Evolutionary conservation across 371 early-diverging fungal species (phyloP), one percentile per base, ranked within the genome.

Genomic region (Hamiltosporidium magnivora): DNA sequence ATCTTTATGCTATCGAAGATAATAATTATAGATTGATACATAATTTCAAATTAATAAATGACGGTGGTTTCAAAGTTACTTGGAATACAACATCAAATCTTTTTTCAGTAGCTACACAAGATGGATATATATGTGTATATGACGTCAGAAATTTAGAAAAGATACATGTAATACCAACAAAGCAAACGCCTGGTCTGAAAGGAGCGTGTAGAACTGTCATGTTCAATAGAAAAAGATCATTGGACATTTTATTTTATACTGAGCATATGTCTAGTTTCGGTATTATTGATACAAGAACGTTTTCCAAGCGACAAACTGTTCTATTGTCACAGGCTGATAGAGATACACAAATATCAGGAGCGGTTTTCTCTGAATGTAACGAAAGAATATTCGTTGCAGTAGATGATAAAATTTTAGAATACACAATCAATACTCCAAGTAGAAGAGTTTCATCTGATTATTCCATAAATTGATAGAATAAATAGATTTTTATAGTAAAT

Each of bases 81-180:
- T 90, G 89, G 88, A 88, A 86, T 73, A 85, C 84, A 65, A 69
- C 84, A 25, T 85, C 86, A 0, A 85, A 85, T 65, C 81, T 80
- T 63, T 87, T 90, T 80, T 88, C 90, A 0, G 88, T 89, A 0
- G 88, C 86, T 37, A 85, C 86, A 67, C 88, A 88, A 75, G 88
- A 89, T 74, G 89, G 89, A 9, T 85, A 77, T 67, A 87, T 87
- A 2, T 83, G 84, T 59, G 84, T 90, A 8, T 90, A 86, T 85
- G 90, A 90, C 68, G 84, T 87, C 14, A 81, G 87, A 52, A 79
- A 77, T 54, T 83, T 79, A n/a, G 80, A 84, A 44, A 73, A 72
- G 39, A 85, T 25, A 25, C 25, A 25, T 25, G 25, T 25, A 25
- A 25, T 25, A 25, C 25, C 25, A 25, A 25, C 25, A 25, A 25